Percentiles rank a stretch among this genome's conserved stretches.
Conservation (phyloP, 192 early-diverging fungal genomes). For the Jimgerdemannia lactiflua region DNA sequence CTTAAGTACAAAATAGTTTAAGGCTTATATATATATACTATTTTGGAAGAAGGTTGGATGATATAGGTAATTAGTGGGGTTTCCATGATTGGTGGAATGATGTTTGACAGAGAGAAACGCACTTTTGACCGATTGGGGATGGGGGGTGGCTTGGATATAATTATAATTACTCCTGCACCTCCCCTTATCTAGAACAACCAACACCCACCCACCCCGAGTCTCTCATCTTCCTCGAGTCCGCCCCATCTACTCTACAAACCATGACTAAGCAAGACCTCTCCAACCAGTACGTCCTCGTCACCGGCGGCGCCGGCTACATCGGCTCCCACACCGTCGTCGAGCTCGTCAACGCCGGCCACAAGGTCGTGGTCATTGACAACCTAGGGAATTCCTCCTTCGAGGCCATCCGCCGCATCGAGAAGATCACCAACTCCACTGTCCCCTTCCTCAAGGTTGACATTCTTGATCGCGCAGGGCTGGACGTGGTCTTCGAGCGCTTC, state of each 20-base stretch:
- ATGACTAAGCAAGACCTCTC: neutral
- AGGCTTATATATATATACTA: too few relatives aligned
- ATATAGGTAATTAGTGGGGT: too few relatives aligned
- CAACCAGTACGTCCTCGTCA: conserved; percentile 47
- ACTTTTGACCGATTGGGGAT: too few relatives aligned
- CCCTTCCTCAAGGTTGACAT: conserved; percentile 81
- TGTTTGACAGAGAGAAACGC: too few relatives aligned
- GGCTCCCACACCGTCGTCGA: conserved; percentile 90
- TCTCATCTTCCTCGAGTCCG: neutral
- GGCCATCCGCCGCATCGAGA: conserved; percentile 67
- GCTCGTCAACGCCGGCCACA: conserved; percentile 61
- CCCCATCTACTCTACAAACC: neutral
- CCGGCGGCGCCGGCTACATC: conserved; percentile 86
- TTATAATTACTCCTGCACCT: neutral
- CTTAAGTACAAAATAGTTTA: too few relatives aligned
- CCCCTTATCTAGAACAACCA: neutral
- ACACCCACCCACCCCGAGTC: neutral
- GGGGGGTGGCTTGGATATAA: neutral
- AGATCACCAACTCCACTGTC: conserved; percentile 53
- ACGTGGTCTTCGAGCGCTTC: conserved; percentile 59
- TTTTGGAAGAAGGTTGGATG: too few relatives aligned
- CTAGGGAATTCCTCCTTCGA: conserved; percentile 75
- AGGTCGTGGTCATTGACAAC: conserved; percentile 90
- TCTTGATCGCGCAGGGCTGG: conserved; percentile 66
- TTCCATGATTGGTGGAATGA: too few relatives aligned